Base-by-base conservation (phyloP, 495 filamentous ascomycete species). In the Penicillium lividum region DNA sequence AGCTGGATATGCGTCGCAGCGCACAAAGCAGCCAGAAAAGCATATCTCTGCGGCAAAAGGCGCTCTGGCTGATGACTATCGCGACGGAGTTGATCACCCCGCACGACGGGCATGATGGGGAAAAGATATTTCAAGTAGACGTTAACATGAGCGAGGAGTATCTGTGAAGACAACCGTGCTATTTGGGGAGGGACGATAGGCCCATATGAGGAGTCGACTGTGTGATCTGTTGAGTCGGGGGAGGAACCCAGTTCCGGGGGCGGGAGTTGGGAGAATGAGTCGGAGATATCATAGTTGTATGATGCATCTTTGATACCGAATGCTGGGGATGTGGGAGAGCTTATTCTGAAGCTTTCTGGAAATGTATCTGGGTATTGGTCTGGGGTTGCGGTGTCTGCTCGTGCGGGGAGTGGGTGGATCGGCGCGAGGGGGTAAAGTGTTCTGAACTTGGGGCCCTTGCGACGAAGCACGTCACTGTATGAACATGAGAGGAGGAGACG, bases 1-100 rank as follows among this genome's bases (percentile, higher is more conserved):
- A 93, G 86, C 65, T 96, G 92, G 22, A 94, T 90, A 76, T 92
- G 85, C 65, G 93, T 91, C 64, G 89, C 92, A 1, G 89, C 89
- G 66, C 89, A 94, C 3, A 96, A 72, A 7, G 91, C 85, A 3
- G 85, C 84, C 38, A 96, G 69, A 38, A 95, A 83, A 47, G 90
- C 91, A 73, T 96, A 96, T 11, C 87, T 82, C 57, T 89, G 88
- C 22, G 84, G 70, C n/a, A 84, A 86, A 43, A 79, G 47, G 10
- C 59, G 66, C 33, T 73, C 72, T 76, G 84, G 67, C 83, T 86
- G 73, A 83, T 84, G 56, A 64, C 77, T 73, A 83, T 89, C 82
- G 62, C 86, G 77, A 54, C 87, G 86, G 8, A 94, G 71, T 49
- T 82, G 79, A 36, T 86, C 82, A 30, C 84, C 84, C 42, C 91